Percentiles rank a stretch among this genome's conserved stretches.
These are phyloP conservation scores for Dioszegia crocea DNA, from an alignment of 768 basidiomycete genomes.

Conservation along the genomic window DNA sequence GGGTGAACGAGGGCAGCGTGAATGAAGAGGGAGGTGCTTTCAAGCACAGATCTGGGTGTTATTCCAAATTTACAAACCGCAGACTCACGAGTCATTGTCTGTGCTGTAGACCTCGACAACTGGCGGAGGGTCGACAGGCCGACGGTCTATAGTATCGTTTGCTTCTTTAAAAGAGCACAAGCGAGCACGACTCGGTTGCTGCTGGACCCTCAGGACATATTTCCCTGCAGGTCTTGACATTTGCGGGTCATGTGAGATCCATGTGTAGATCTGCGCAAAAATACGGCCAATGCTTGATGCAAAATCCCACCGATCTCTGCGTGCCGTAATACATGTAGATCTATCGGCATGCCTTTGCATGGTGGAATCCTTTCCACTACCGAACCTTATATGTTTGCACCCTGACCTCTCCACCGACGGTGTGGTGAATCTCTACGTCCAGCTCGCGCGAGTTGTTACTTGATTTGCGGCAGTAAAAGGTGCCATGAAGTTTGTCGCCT, in stretches of 20 bases:
- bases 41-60: conserved; percentile 25
- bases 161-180: conserved; percentile 51
- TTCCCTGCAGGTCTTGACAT: neutral
- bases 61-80: neutral
- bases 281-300: too few relatives aligned
- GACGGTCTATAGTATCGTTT: conserved; percentile 50
- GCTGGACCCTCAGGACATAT: conserved; percentile 20
- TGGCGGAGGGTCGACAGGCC: conserved; percentile 50
- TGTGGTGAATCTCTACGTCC: conserved; percentile 77
- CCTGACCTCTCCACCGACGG: conserved; percentile 53
- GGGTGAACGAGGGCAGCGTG: conserved; percentile 43
- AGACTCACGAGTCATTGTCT: conserved; percentile 6
- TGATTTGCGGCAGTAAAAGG: conserved; percentile 80
- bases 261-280: too few relatives aligned
- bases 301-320: too few relatives aligned
- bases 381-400: conserved; percentile 11
- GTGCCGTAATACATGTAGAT: too few relatives aligned
- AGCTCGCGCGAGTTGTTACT: conserved; percentile 75
- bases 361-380: too few relatives aligned
- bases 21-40: conserved; percentile 44
- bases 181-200: conserved; percentile 48
- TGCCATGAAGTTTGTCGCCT: conserved; percentile 73
- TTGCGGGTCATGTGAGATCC: too few relatives aligned
- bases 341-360: too few relatives aligned
- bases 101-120: conserved; percentile 38